These are phyloP conservation scores for Neurospora crassa DNA, from an alignment of 2,329 filamentous ascomycete species.

Conservation along the genomic window DNA sequence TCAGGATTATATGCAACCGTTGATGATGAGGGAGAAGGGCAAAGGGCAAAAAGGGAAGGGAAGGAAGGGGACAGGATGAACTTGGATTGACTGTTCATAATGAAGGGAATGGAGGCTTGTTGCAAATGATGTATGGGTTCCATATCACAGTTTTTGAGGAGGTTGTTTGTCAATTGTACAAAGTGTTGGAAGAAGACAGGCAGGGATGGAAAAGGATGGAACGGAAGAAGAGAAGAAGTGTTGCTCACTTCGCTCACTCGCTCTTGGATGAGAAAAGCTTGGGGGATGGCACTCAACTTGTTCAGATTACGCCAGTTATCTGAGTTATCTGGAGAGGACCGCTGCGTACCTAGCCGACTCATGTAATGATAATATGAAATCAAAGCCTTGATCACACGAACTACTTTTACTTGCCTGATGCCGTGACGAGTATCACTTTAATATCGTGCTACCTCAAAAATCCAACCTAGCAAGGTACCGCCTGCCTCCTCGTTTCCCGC, in stretches of 20 bases:
- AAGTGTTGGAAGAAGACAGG: background rate
- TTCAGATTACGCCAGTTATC: background rate
- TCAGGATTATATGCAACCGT: background rate
- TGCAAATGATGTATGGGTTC: background rate
- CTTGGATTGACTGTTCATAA: background rate
- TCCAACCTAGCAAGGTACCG: background rate
- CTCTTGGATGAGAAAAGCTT: background rate
- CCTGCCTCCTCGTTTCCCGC: background rate
- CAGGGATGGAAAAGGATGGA: background rate
- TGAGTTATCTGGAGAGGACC: background rate
- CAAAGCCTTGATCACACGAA: background rate
- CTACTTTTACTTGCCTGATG: background rate
- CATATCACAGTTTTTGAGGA: background rate
- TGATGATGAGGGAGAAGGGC: background rate
- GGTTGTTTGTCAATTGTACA: background rate
- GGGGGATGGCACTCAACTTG: background rate
- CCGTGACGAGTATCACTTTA: background rate
- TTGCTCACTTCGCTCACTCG: background rate
- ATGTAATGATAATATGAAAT: background rate
- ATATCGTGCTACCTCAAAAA: background rate
- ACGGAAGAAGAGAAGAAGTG: background rate
- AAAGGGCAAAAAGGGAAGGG: background rate
- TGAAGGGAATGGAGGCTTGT: background rate
- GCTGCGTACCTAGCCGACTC: background rate
- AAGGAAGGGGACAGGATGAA: background rate